Base-by-base conservation (phyloP, 2,329 filamentous ascomycete genomes). In the Penicillium hesseltinei region DNA sequence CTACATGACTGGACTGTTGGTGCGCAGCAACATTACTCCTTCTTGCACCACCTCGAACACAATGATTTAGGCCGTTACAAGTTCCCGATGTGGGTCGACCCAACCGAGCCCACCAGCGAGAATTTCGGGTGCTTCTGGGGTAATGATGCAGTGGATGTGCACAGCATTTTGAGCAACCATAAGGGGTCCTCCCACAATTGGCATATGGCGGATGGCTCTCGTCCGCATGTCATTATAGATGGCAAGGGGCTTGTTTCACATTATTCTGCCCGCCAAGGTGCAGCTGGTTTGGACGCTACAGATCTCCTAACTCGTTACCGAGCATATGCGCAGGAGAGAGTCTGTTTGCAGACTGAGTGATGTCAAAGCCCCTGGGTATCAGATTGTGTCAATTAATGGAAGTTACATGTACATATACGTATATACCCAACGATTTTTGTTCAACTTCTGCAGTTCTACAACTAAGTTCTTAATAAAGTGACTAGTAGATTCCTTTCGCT, bases 41-140 rank as follows among this genome's bases (percentile, higher is more conserved):
- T 79, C 42, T 70, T 84, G 17, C 75, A 81, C 35, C 81, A 83
- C 53, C 73, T 84, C 4, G 81, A 83, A 65, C 69, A 72, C 40
- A 73, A 76, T 29, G 70, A 76, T 44, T 63, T 83, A 25, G 68
- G 72, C 10, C 73, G 70, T 39, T 84, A 84, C 65, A 80, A 79
- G 59, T 83, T 82, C 57, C 64, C 72, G 10, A 50, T 70, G 19
- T 74, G 71, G 71, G 77, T 81, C 54, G 81, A 82, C 45, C 76
- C 80, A 17, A 80, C 78, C 29, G 73, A 75, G 51, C 75, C 81
- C 25, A 77, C 83, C 64, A 83, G 80, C 47, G 78, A 82, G 31
- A 82, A 84, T 62, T 82, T 86, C 60, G 73, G 81, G 42, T 81
- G 79, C 43, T 77, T 85, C 49, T 77, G 80, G 73, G 81, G 81